Evolutionary conservation across 306 rosid genomes (phyloP).

Genomic region (Pachyrhizus erosus): DNA sequence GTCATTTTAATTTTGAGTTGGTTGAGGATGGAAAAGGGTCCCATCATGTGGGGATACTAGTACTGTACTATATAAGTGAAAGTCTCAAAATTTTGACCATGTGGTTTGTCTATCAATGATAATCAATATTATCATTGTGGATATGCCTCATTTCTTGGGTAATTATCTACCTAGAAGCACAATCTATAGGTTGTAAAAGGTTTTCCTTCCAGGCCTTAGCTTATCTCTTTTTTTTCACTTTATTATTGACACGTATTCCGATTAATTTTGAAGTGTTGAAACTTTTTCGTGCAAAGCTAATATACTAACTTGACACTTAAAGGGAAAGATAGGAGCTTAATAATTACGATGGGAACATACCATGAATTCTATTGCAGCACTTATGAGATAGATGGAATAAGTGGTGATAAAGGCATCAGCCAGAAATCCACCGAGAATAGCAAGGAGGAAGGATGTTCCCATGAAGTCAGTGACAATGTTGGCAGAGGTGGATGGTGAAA

Average conservation of each 20-base stretch:
- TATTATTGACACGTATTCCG: background rate
- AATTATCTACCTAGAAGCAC: constrained; percentile 32
- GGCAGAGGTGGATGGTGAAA: constrained; percentile 69
- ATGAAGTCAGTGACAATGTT: constrained; percentile 82
- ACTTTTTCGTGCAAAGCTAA: constrained; percentile 27
- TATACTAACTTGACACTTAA: background rate
- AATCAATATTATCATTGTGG: background rate
- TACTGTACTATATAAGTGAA: constrained; percentile 18
- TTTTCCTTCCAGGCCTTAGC: background rate
- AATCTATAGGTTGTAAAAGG: background rate
- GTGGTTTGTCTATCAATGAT: constrained; percentile 34
- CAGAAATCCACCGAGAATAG: constrained; percentile 85
- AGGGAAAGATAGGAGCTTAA: constrained; percentile 1
- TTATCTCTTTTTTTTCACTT: background rate
- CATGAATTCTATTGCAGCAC: constrained; percentile 73
- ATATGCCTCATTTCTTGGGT: background rate
- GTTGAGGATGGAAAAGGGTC: constrained; percentile 32
- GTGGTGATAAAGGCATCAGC: constrained; percentile 80
- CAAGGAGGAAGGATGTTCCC: constrained; percentile 88
- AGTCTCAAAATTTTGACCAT: constrained; percentile 36
- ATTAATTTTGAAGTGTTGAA: constrained; percentile 33
- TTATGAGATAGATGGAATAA: constrained; percentile 61
- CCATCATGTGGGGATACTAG: constrained; percentile 39
- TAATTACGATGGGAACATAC: constrained; percentile 44
- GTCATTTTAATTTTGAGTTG: background rate